Percentiles rank a stretch among this genome's conserved stretches.
Evolutionary conservation across 2,329 filamentous ascomycete species (phyloP).

Genomic region (Canariomyces notabilis): DNA sequence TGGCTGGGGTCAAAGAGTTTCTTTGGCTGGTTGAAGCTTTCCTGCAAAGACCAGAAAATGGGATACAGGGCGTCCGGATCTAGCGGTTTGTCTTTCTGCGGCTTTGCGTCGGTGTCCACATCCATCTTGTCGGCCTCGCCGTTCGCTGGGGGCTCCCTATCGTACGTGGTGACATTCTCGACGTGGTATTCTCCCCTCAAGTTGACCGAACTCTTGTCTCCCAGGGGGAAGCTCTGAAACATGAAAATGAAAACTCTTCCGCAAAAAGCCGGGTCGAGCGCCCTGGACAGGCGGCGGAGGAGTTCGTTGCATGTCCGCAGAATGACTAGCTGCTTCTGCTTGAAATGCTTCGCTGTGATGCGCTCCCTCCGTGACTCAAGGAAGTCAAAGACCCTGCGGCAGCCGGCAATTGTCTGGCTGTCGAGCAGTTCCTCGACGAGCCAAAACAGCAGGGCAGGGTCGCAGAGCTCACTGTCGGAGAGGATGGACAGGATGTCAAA

Average conservation of each 20-base stretch:
- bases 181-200: constrained; percentile 91
- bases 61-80: constrained; percentile 76
- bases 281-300: constrained; percentile 85
- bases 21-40: constrained; percentile 86
- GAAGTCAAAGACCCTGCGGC: constrained; percentile 87
- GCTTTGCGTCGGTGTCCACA: constrained; percentile 50
- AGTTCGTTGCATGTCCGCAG: constrained; percentile 94
- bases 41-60: constrained; percentile 88
- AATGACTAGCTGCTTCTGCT: constrained; percentile 81
- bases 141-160: constrained; percentile 46
- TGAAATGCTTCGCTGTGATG: constrained; percentile 75
- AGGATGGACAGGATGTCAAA: constrained; percentile 87
- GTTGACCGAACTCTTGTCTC: constrained; percentile 96
- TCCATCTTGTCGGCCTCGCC: constrained; percentile 56
- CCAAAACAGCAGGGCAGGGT: constrained; percentile 79
- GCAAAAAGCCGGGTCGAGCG: constrained; percentile 95
- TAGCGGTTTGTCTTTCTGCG: constrained; percentile 43
- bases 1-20: constrained; percentile 67
- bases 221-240: constrained; percentile 94
- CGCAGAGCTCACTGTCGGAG: constrained; percentile 72
- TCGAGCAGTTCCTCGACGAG: constrained; percentile 93
- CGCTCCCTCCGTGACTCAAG: constrained; percentile 88
- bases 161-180: constrained; percentile 87
- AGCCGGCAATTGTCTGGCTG: constrained; percentile 90
- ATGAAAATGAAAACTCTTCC: constrained; percentile 97